phyloP scores from a whole-genome alignment of 2,329 filamentous ascomycete genomes.

The Sporothrix pseudoabietina region DNA sequence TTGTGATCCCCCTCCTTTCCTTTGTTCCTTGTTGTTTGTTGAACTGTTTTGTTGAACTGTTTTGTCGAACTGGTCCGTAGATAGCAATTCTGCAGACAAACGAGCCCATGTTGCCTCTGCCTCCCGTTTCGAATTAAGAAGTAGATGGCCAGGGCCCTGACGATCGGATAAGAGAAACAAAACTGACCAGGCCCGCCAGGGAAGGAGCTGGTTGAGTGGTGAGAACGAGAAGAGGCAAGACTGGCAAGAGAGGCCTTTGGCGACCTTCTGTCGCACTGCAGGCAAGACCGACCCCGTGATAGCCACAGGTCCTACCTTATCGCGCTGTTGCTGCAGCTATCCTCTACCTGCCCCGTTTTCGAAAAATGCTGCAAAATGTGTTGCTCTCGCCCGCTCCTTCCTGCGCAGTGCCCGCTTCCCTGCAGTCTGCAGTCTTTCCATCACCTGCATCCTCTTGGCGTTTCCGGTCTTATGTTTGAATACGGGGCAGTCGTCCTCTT shows the following conservation, averaged over 20 bases:
- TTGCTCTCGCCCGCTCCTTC: background rate
- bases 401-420: conserved; percentile 7
- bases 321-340: background rate
- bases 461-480: background rate
- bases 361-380: background rate
- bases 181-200: too few species aligned
- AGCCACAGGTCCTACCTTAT: conserved; percentile 9
- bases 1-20: conserved; percentile 2
- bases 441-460: background rate
- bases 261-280: conserved; percentile 18
- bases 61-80: conserved; percentile 11
- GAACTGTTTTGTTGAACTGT: background rate
- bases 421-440: conserved; percentile 9
- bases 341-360: background rate
- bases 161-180: conserved; percentile 21
- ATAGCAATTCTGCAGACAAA: conserved; percentile 1
- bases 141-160: conserved; percentile 12
- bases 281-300: conserved; percentile 17
- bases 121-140: conserved; percentile 6
- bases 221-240: background rate
- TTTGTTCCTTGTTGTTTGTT: conserved; percentile 11
- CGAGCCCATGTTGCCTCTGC: background rate
- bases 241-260: background rate
- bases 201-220: background rate
- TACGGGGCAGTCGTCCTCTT: background rate